phyloP scores from a whole-genome alignment of 345 rosid genomes.

The Gossypium turneri region DNA sequence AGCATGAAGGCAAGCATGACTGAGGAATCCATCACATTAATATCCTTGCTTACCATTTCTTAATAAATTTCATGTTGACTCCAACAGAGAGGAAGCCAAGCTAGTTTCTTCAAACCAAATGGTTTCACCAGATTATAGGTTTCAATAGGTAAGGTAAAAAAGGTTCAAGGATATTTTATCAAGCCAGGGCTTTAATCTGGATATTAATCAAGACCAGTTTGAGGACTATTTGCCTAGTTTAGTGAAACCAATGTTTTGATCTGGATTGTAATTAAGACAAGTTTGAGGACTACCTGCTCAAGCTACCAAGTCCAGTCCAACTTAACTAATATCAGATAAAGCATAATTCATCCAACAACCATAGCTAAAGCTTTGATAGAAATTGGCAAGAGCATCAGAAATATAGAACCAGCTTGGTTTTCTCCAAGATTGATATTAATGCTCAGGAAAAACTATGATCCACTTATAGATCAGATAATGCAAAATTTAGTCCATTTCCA shows the following conservation, averaged over 20 bases:
- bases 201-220: not conserved
- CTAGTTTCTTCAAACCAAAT: not conserved
- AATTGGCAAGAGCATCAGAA: not conserved
- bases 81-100: not conserved
- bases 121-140: not conserved
- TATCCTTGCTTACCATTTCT: not conserved
- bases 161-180: not conserved
- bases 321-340: not conserved
- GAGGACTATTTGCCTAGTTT: not conserved
- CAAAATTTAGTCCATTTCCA: not conserved
- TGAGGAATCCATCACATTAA: not conserved
- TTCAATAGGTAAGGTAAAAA: not conserved
- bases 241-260: not conserved
- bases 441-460: not conserved
- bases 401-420: not conserved
- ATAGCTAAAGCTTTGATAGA: not conserved
- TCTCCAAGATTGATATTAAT: not conserved
- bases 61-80: not conserved
- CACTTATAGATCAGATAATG: not conserved
- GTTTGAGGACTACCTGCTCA: not conserved
- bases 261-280: not conserved
- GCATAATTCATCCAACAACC: not conserved
- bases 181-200: not conserved
- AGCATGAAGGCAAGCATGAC: not conserved
- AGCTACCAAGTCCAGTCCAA: not conserved